Evolutionary conservation across 305 asterid genomes (phyloP), one percentile per base, ranked within the genome.

Genomic region (Fraxinus nigra): DNA sequence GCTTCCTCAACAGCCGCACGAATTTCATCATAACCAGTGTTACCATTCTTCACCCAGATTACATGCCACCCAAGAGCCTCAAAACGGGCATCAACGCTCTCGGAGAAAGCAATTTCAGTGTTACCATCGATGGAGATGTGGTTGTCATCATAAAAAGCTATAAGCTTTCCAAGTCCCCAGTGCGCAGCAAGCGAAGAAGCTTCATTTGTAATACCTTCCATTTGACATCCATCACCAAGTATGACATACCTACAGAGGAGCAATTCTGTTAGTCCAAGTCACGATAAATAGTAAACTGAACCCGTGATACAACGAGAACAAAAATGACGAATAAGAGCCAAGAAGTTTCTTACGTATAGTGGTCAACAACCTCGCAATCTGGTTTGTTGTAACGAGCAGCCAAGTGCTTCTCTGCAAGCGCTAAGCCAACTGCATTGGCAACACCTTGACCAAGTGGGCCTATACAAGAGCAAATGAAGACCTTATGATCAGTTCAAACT

Each of bases 381-480:
- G 98, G 98, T 80, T 97, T 97, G 94, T 97, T 97, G 93, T 69
- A 97, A 34, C 98, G 90, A 40, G 96, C 98, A 72, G 99, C 99
- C 92, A 97, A 91, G 89, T 97, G 99, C 84, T 80, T 90, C 92
- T 97, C 99, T 8, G 97, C 97, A 80, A 97, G 96, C 8, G 99
- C 99, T 88, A 94, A 89, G 22, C 98, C 98, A 76, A 97, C 98
- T 5, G 96, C 99, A 89, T 94, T 94, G 82, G 96, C 98, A 88
- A 94, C 82, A 87, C 99, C 99, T 88, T 97, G 99, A 80, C 99
- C 99, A 82, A 97, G 98, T 69, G 99, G 98, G 59, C 99, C 99
- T 97, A 86, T 37, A 80, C 43, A 75, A 85, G 77, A 59, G 80
- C 14, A 84, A 63, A 85, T 10, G 14, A 61, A 28, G 69, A 88